These are phyloP conservation scores for Solanum rostratum DNA, from an alignment of 257 asterid species.

Conservation along the genomic window DNA sequence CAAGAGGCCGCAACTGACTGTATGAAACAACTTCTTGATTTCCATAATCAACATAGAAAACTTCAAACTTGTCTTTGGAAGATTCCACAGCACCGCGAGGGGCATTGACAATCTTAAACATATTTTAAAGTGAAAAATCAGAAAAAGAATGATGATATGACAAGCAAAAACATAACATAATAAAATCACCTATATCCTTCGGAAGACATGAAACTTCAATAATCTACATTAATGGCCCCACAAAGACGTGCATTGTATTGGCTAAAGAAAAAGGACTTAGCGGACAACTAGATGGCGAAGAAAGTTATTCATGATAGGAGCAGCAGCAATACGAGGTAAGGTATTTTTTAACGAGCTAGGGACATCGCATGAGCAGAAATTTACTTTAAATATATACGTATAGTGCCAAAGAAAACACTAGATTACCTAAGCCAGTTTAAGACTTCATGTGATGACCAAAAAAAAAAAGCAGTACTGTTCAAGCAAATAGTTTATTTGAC, in stretches of 20 bases:
- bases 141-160: not conserved
- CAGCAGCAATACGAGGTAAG: not conserved
- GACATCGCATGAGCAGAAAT: not conserved
- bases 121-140: not conserved
- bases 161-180: not conserved
- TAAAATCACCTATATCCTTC: not conserved
- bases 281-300: not conserved
- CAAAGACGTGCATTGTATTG: not conserved
- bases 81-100: slow-evolving; percentile 76
- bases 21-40: slow-evolving; percentile 78
- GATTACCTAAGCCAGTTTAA: not conserved
- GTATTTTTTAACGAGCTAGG: not conserved
- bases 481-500: not conserved
- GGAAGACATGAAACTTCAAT: not conserved
- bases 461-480: not conserved
- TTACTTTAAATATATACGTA: not conserved
- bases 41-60: slow-evolving; percentile 84
- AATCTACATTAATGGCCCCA: not conserved
- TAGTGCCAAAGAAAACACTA: not conserved
- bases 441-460: not conserved
- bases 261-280: not conserved
- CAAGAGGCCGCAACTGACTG: slow-evolving; percentile 75
- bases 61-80: slow-evolving; percentile 72
- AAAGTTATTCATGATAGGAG: not conserved
- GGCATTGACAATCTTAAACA: slow-evolving; percentile 59